Percentiles rank a stretch among this genome's conserved stretches.
These are phyloP conservation scores for Leishmania turanica DNA, from an alignment of 208 protist genomes.

Conservation along the genomic window DNA sequence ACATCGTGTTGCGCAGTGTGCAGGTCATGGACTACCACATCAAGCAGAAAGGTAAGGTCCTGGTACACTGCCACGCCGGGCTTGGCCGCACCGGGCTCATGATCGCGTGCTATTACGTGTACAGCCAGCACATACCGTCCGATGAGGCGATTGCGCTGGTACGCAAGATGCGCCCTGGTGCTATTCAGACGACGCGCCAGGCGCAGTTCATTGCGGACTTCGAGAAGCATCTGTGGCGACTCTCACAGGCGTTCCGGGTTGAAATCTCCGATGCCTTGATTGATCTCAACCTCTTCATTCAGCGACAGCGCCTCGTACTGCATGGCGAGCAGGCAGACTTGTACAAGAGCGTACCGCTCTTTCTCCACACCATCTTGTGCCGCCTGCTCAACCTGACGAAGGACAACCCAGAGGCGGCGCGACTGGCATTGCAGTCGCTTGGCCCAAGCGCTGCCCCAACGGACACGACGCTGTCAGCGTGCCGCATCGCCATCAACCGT, in stretches of 20 bases:
- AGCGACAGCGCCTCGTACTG: conserved; percentile 76
- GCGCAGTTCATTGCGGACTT: conserved; percentile 87
- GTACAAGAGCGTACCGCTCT: conserved; percentile 75
- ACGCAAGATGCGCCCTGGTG: conserved; percentile 64
- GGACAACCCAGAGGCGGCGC: conserved; percentile 35
- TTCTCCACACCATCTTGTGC: conserved; percentile 77
- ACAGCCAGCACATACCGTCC: conserved; percentile 76
- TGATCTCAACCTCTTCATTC: conserved; percentile 76
- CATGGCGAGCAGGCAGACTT: conserved; percentile 84
- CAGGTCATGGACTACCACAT: conserved; percentile 93
- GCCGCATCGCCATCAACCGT: conserved; percentile 79
- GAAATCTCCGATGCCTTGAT: conserved; percentile 79
- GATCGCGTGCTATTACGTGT: conserved; percentile 92
- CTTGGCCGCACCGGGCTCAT: conserved; percentile 91
- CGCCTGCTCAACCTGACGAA: conserved; percentile 69
- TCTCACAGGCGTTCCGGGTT: conserved; percentile 79
- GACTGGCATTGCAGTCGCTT: conserved; percentile 60
- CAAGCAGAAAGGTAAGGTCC: conserved; percentile 82
- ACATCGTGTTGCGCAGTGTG: conserved; percentile 88
- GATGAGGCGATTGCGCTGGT: conserved; percentile 77
- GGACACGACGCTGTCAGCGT: conserved; percentile 47
- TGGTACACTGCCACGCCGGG: conserved; percentile 94
- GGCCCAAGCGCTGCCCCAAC: conserved; percentile 58
- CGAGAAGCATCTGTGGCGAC: conserved; percentile 84
- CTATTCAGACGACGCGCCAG: conserved; percentile 89